Conservation (phyloP, 192 early-diverging fungal genomes). For the Coemansia sp. region DNA sequence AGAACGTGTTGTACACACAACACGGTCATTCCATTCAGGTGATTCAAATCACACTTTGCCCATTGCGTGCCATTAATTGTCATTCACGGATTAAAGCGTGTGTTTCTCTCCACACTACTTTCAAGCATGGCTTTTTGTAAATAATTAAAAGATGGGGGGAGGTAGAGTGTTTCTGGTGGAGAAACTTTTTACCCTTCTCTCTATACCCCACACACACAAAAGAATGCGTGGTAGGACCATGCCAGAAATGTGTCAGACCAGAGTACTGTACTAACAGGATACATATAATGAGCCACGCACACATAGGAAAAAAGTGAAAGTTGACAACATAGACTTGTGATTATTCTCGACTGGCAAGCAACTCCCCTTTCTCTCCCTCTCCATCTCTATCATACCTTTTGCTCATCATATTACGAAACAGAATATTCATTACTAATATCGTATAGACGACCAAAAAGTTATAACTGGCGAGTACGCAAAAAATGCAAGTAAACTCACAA, state of each 20-base stretch:
- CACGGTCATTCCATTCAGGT: too few species aligned
- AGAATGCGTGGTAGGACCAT: not conserved
- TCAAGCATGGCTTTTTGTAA: not conserved
- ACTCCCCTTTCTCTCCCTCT: not conserved
- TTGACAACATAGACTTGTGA: not conserved
- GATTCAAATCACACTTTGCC: too few species aligned
- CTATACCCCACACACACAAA: not conserved
- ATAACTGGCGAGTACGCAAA: not conserved
- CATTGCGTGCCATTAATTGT: too few species aligned
- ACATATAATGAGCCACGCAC: not conserved
- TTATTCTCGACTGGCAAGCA: not conserved
- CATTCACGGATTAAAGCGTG: not conserved
- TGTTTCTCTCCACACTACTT: not conserved
- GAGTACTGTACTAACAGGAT: not conserved
- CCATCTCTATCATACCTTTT: not conserved
- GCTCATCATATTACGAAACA: not conserved
- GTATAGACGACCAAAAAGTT: not conserved
- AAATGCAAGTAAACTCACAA: not conserved
- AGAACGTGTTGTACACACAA: too few species aligned
- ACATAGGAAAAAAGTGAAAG: not conserved
- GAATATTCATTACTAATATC: not conserved
- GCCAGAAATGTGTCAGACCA: constrained; percentile 5
- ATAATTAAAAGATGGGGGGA: not conserved
- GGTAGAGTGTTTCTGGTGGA: not conserved
- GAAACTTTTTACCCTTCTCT: not conserved